These are phyloP conservation scores for Aspergillus sp. DNA, from an alignment of 2,329 filamentous ascomycete species.

Conservation along the genomic window DNA sequence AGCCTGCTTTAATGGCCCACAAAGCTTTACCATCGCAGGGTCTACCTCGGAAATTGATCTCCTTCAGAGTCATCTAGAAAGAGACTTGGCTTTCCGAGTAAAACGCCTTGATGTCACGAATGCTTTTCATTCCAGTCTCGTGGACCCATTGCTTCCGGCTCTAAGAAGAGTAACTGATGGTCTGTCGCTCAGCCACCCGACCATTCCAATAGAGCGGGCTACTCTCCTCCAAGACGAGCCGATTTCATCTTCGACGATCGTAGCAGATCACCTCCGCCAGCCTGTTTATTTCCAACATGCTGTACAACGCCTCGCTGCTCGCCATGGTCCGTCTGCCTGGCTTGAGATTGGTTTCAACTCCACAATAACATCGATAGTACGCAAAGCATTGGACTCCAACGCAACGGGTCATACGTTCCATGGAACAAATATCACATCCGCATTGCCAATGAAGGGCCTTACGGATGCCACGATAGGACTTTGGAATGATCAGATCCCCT, in stretches of 20 bases:
- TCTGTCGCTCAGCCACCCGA: constrained; percentile 30
- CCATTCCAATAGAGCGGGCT: constrained; percentile 28
- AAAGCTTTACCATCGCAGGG: constrained; percentile 24
- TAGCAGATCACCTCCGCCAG: constrained; percentile 24
- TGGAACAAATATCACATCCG: constrained; percentile 14
- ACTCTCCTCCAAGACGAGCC: constrained; percentile 7
- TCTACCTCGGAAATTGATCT: constrained; percentile 14
- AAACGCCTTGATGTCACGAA: constrained; percentile 49
- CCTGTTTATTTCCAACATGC: constrained; percentile 6
- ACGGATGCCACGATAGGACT: constrained; percentile 32
- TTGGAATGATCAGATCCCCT: constrained; percentile 41
- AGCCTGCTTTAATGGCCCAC: constrained; percentile 25
- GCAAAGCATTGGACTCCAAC: constrained; percentile 22
- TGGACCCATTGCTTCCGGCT: constrained; percentile 33
- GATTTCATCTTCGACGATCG: background rate
- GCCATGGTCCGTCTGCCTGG: constrained; percentile 40
- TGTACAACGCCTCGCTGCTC: constrained; percentile 1
- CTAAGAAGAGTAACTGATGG: constrained; percentile 28
- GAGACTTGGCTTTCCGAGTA: constrained; percentile 17
- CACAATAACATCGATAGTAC: constrained; percentile 34
- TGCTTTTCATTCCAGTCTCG: constrained; percentile 49
- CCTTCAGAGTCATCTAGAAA: constrained; percentile 11
- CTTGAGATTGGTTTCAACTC: constrained; percentile 20
- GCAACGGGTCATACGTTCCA: constrained; percentile 18
- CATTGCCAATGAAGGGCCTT: constrained; percentile 17